Evolutionary conservation across 192 early-diverging fungal species (phyloP).

Genomic region (Pilobolus umbonatus): DNA sequence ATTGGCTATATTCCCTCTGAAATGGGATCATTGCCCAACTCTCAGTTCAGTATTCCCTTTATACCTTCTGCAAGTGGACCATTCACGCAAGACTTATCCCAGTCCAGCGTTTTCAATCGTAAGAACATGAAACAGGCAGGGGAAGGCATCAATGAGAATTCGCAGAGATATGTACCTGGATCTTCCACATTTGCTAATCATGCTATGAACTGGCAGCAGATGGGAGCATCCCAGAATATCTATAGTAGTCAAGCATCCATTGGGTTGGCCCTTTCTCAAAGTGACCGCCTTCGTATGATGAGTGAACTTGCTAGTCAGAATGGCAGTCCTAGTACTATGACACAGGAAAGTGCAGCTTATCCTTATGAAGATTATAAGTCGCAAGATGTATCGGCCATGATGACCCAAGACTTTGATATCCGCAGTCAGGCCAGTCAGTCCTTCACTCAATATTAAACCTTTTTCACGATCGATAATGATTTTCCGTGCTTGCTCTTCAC

Average conservation of each 20-base stretch:
- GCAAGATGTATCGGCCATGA: constrained; percentile 47
- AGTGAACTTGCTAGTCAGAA: constrained; percentile 36
- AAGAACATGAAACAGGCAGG: constrained; percentile 34
- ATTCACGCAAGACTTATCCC: constrained; percentile 59
- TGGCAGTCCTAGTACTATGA: constrained; percentile 37
- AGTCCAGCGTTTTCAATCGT: constrained; percentile 44
- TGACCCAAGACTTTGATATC: constrained; percentile 55
- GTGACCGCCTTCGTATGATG: constrained; percentile 49
- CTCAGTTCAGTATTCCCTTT: constrained; percentile 46
- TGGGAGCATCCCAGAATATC: constrained; percentile 43
- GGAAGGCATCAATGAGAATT: not conserved
- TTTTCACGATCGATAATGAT: not conserved
- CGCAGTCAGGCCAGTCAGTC: constrained; percentile 48
- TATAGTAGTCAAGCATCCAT: constrained; percentile 55
- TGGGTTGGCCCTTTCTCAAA: constrained; percentile 50
- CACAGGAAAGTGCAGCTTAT: constrained; percentile 48
- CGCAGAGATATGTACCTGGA: constrained; percentile 28
- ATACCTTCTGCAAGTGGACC: constrained; percentile 53
- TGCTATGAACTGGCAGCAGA: constrained; percentile 21
- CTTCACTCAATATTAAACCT: constrained; percentile 48
- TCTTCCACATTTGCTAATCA: constrained; percentile 34
- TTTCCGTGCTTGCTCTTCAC: too few relatives aligned
- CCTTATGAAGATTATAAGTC: constrained; percentile 54
- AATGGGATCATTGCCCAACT: constrained; percentile 37
- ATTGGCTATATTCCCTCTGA: constrained; percentile 48